Base-by-base conservation (phyloP, 805 yeast species). In the Maudiozyma saulgeensis region DNA sequence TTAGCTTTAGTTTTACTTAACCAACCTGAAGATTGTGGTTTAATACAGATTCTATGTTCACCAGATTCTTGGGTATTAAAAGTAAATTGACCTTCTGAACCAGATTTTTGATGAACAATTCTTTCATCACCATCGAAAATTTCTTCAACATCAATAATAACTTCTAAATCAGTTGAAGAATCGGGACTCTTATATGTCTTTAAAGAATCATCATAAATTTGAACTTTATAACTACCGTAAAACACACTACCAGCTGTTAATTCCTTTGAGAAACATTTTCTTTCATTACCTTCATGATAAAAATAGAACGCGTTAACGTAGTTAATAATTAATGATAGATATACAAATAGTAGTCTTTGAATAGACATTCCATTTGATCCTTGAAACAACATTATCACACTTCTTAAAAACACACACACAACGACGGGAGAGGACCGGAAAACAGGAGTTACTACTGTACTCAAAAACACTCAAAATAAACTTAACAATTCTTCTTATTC, bases 61-160 rank as follows among this genome's bases (percentile, higher is more conserved):
- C 93, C 93, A 16, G 84, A 71, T 54, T 82, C 90, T 40, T 78
- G 67, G 2, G 91, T 84, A 37, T 85, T 79, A 70, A 83, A 84
- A 9, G 87, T 77, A 61, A 84, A 82, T 53, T 82, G 85, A 31
- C 89, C 88, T 40, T 68, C 67, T 40, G 87, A 78, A 8, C 77
- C 64, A 38, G 82, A 79, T 65, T 78, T 82, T 62, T 83, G 90
- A 52, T 79, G 78, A 26, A 81, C 85, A 49, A 84, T 90, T 57
- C 84, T 71, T 62, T 84, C 87, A 67, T 84, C 79, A 65, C 82
- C 82, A 66, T 84, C 90, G 56, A 84, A 84, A 8, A 87, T 82
- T 62, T 81, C 87, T 53, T 77, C 81, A 16, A 77, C 74, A 49
- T 72, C 76, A 43, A 73, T 63, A 18, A 68, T 58, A 15, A 73